Percentiles rank a stretch among this genome's conserved stretches.
Evolutionary conservation across 2,329 filamentous ascomycete species (phyloP).

Genomic region (Alternaria tenuissima): DNA sequence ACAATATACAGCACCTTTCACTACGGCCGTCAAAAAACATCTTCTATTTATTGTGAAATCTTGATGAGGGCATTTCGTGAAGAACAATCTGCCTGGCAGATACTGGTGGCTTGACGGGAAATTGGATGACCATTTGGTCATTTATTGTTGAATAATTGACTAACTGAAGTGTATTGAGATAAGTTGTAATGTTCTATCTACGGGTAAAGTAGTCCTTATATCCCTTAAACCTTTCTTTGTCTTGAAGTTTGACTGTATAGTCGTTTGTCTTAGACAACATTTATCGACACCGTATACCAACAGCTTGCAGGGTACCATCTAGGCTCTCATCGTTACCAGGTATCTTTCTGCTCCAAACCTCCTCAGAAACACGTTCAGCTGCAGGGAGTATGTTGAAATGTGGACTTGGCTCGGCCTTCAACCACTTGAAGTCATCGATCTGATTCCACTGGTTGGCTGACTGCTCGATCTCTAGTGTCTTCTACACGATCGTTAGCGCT

Average conservation of each 20-base stretch:
- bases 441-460: constrained; percentile 79
- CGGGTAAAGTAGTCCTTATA: too few relatives aligned
- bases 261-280: not conserved
- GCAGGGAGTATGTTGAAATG: constrained; percentile 81
- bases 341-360: constrained; percentile 70
- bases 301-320: constrained; percentile 25
- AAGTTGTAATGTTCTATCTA: too few relatives aligned
- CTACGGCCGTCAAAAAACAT: constrained; percentile 20
- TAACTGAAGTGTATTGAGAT: too few relatives aligned
- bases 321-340: constrained; percentile 19
- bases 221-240: too few relatives aligned
- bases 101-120: not conserved
- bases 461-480: constrained; percentile 26
- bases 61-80: not conserved
- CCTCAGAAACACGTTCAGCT: constrained; percentile 65
- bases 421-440: constrained; percentile 98
- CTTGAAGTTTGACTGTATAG: too few relatives aligned
- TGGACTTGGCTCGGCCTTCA: constrained; percentile 83
- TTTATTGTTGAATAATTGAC: not conserved
- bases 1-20: constrained; percentile 35
- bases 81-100: too few relatives aligned
- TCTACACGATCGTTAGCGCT: constrained; percentile 19
- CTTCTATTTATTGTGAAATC: constrained; percentile 7
- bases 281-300: constrained; percentile 10
- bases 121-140: not conserved